A percentile compares a stretch with the other conserved stretches of the same genome.
Conservation (phyloP, 1,139 yeast species). For the Scheffersomyces quercinus region DNA sequence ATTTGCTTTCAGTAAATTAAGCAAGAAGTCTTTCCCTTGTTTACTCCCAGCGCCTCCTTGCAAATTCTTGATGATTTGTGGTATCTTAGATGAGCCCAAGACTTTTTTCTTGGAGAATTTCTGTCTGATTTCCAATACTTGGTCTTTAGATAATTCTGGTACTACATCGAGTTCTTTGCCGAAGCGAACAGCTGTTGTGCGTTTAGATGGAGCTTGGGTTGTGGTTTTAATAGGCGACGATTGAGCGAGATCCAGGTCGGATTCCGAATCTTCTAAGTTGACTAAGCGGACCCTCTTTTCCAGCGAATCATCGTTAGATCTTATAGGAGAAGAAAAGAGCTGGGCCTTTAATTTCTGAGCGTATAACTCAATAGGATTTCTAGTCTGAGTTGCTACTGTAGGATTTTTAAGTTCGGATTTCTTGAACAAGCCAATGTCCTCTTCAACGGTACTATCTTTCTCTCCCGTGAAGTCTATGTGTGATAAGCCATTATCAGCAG, state of each 20-base stretch:
- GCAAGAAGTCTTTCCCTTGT: constrained; percentile 18
- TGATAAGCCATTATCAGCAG: constrained; percentile 5
- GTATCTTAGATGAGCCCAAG: constrained; percentile 1
- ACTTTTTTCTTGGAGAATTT: constrained; percentile 30
- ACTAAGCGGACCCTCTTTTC: constrained; percentile 11
- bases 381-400: constrained; percentile 5
- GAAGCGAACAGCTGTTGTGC: no score
- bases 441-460: constrained; percentile 19
- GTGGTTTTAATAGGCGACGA: constrained; percentile 10
- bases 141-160: constrained; percentile 40
- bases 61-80: constrained; percentile 5
- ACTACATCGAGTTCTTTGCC: constrained; percentile 15
- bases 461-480: constrained; percentile 4
- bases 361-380: constrained; percentile 39
- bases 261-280: constrained; percentile 28
- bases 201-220: not conserved
- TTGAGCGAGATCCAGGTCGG: constrained; percentile 12
- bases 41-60: constrained; percentile 4
- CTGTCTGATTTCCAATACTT: constrained; percentile 35
- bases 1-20: constrained; percentile 33
- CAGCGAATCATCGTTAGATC: constrained; percentile 8
- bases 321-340: constrained; percentile 26
- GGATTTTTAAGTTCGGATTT: constrained; percentile 2
- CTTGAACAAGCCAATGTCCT: constrained; percentile 7
- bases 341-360: constrained; percentile 32